A percentile compares a stretch with the other conserved stretches of the same genome.
Evolutionary conservation across 1,284 basidiomycete genomes (phyloP).

Genomic region (Puccinia hordei): DNA sequence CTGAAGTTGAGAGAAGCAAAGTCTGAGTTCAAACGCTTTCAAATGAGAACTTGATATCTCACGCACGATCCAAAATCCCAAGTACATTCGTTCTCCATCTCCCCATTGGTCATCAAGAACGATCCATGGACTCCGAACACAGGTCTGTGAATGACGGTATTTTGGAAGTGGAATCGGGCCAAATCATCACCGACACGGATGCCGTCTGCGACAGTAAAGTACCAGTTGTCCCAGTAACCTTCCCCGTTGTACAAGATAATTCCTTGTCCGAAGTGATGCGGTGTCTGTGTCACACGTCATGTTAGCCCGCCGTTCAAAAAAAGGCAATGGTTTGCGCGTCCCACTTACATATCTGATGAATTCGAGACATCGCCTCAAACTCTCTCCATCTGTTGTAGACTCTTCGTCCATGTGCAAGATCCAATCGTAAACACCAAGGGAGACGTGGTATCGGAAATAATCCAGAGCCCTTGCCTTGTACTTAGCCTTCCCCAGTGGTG

Average conservation of each 20-base stretch:
- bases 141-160: slow-evolving; percentile 60
- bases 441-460: slow-evolving; percentile 61
- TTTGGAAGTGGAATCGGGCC: slow-evolving; percentile 61
- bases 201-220: slow-evolving; percentile 62
- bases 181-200: slow-evolving; percentile 62
- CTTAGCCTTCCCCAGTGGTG: slow-evolving; percentile 61
- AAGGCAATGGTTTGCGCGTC: background rate
- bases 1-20: slow-evolving; percentile 34
- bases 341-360: slow-evolving; percentile 59
- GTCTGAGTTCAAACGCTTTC: no score
- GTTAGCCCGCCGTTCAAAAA: background rate
- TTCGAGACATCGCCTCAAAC: slow-evolving; percentile 60
- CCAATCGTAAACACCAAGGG: slow-evolving; percentile 61
- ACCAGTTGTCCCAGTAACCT: slow-evolving; percentile 62
- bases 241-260: slow-evolving; percentile 62
- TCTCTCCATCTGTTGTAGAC: slow-evolving; percentile 61
- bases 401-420: slow-evolving; percentile 61
- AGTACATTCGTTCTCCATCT: slow-evolving; percentile 61
- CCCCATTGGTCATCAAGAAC: slow-evolving; percentile 61
- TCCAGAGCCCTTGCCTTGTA: slow-evolving; percentile 62
- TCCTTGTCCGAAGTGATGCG: slow-evolving; percentile 61
- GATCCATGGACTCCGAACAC: slow-evolving; percentile 62
- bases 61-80: slow-evolving; percentile 58
- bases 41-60: no score
- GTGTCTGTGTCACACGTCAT: slow-evolving; percentile 54